These are phyloP conservation scores for Auricularia sp. DNA, from an alignment of 768 basidiomycete genomes.

Conservation along the genomic window DNA sequence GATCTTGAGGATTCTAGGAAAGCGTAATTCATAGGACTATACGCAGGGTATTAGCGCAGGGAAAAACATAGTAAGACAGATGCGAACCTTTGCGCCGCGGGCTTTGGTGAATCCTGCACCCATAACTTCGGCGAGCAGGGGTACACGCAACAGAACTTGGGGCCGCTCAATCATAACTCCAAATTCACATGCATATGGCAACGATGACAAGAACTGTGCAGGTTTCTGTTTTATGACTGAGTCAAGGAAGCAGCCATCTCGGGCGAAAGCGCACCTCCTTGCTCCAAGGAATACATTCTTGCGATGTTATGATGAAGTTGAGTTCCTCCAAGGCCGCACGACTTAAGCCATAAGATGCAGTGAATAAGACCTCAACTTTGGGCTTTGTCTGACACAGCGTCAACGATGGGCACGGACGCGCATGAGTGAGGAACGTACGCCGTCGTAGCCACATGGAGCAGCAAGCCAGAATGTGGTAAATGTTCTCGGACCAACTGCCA, in stretches of 20 bases:
- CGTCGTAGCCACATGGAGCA: conserved; percentile 32
- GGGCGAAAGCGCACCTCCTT: conserved; percentile 5
- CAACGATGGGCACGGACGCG: background rate
- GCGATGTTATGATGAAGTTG: conserved; percentile 53
- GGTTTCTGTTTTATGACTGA: background rate
- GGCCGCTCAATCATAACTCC: conserved; percentile 42
- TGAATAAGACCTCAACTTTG: conserved; percentile 43
- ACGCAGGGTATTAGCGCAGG: background rate
- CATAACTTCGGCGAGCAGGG: conserved; percentile 61
- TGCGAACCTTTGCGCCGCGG: conserved; percentile 41
- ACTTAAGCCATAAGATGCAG: conserved; percentile 61
- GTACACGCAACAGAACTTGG: conserved; percentile 43
- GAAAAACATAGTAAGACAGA: too few relatives aligned
- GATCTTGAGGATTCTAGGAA: conserved; percentile 67
- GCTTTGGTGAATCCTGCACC: conserved; percentile 79
- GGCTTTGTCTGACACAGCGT: background rate
- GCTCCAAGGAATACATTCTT: conserved; percentile 22
- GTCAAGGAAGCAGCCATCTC: background rate
- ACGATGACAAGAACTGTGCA: conserved; percentile 14
- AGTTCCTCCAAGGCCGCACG: conserved; percentile 59
- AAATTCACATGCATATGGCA: conserved; percentile 50
- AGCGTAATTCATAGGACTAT: conserved; percentile 76
- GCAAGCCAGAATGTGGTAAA: conserved; percentile 79
- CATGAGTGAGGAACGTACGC: conserved; percentile 25
- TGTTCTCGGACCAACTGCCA: conserved; percentile 53